Base-by-base conservation (phyloP, 371 early-diverging fungal species). In the Funneliformis caledonium region DNA sequence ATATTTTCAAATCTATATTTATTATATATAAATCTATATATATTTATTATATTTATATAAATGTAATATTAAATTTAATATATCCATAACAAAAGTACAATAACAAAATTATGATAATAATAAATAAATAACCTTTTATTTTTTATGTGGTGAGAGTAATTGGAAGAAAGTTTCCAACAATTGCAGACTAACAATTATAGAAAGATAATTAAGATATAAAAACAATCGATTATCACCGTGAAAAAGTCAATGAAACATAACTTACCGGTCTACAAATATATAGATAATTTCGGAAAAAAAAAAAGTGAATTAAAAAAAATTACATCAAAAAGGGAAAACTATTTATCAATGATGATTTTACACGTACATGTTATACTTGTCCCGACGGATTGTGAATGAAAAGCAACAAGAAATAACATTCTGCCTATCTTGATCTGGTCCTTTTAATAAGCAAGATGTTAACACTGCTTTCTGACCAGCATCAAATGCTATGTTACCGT, bases 401-500 rank as follows among this genome's bases (percentile, higher is more conserved):
- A 96, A 96, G 84, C 96, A 96, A 83, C 96, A 96, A 43, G 92
- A 91, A 52, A 91, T 91, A 4, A 89, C 89, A 72, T 84, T 89
- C 45, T 88, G 87, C 62, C 82, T 88, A 43, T 89, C 89, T 8
- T 87, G 88, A 60, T 88, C 88, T 7, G 88, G 84, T 69, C 89
- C 89, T 83, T 91, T 91, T 62, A 96, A 83, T 68, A 93, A 82
- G 70, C 95, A 95, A 0, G 94, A 93, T 10, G 98, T 97, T 83
- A 97, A 84, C 11, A 97, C 97, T 0, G 98, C 97, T 85, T 97
- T 97, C 87, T 97, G 97, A 16, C 94, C 93, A 12, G 95, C 93
- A 87, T 97, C 97, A 84, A 97, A 97, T 1, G 98, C 97, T 81
- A 97, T 96, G 77, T 95, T 94, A 50, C 96, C 96, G 80, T 96